Base-by-base conservation (phyloP, 2,329 filamentous ascomycete genomes). In the Acarospora socialis region DNA sequence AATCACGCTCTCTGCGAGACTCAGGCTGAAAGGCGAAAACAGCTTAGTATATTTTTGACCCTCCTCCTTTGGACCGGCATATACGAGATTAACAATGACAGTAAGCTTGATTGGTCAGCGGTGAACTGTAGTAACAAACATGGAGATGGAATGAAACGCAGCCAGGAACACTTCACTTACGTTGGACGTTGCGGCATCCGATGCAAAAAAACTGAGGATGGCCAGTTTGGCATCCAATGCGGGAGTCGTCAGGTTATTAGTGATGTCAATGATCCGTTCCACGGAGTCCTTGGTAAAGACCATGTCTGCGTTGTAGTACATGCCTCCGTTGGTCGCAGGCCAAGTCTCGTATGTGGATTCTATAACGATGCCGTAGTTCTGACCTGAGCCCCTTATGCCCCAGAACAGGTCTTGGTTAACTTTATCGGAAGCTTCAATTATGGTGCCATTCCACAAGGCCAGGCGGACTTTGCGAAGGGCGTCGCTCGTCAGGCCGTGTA, bases 291-390 rank as follows among this genome's bases (percentile, higher is more conserved):
- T 10, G n/a, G 21, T 8, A 16, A 28, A 33, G 9, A 9, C 17
- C 31, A 33, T 33, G 9, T 33, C 31, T 7, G 19, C 21, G 27
- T 27, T 21, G 12, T 33, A 33, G 15, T 7, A 13, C 6, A 17
- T n/a, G 7, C 31, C 31, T 5, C 23, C 4, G 13, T n/a, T n/a
- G n/a, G n/a, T n/a, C n/a, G n/a, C n/a, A n/a, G n/a, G n/a, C n/a
- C n/a, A n/a, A n/a, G n/a, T n/a, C n/a, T n/a, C n/a, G n/a, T n/a
- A n/a, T n/a, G n/a, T 25, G 8, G 23, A n/a, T 15, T 25, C 23
- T 5, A 25, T 15, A 5, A 72, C 62, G 32, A 73, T 60, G 23
- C 68, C 69, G 35, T 73, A 72, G 47, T 72, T 73, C 36, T 70
- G 64, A 1, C 68, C 69, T 2, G 68, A 68, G 4, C 69, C 69